Evolutionary conservation across 2,329 filamentous ascomycete species (phyloP), one percentile per base, ranked within the genome.

Genomic region (Raffaelea arxii): DNA sequence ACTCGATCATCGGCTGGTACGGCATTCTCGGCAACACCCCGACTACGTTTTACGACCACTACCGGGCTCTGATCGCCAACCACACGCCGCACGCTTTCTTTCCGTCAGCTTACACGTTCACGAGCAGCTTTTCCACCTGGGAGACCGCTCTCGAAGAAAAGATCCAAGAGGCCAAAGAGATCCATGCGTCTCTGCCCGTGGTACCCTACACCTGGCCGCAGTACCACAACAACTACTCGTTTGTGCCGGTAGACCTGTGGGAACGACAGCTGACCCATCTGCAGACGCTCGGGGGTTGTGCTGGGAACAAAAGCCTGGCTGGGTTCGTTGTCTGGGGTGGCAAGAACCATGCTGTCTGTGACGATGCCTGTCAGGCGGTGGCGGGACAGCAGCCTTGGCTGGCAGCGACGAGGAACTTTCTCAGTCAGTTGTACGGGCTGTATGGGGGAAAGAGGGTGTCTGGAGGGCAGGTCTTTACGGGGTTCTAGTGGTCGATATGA

Each of bases 201-300:
- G 40, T 49, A 5, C 47, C 47, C 35, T 47, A 43, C 35, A 47
- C 46, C 10, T 47, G 32, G 47, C 47, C 47, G 41, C 47, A 49
- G 37, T 49, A 49, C 47, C 47, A 49, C 27, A 41, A 44, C 36
- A 46, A 49, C 47, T 46, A 46, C 36, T 46, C 44, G 24, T 47
- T 49, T 7, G 36, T 49, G n/a, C 47, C 47, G 1, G 47, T 44
- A 4, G 44, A 41, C 14, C 44, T 46, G 36, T 46, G 47, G 41
- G n/a, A 32, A 36, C 40, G 40, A 36, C 24, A 47, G 41, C 41
- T 47, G 14, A 14, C 3, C 10, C 37, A 47, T 22, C 32, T 47
- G 41, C 32, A 36, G 32, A 5, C 7, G 7, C 32, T 36, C 14
- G 32, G 32, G 6, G n/a, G n/a, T n/a, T n/a, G n/a, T n/a, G 21